Evolutionary conservation across 495 filamentous ascomycete genomes (phyloP).

Genomic region (Haplographium delicatum): DNA sequence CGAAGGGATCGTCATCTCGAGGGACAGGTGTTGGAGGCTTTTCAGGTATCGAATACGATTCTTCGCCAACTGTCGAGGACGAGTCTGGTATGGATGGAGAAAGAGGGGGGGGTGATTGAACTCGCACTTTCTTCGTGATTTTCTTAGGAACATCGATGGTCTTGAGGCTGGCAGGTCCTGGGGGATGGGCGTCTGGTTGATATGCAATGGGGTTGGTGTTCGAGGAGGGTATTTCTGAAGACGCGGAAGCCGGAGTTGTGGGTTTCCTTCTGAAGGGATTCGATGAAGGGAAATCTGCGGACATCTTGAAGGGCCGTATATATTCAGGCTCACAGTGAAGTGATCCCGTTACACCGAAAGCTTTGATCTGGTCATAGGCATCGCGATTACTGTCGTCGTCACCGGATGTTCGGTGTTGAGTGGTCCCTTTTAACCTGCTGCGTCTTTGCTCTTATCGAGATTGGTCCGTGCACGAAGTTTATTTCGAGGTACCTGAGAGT

Average conservation of each 20-base stretch:
- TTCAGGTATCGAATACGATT: conserved; percentile 23
- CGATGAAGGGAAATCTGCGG: conserved; percentile 23
- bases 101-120: conserved; percentile 50
- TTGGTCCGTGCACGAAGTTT: conserved; percentile 18
- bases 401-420: conserved; percentile 14
- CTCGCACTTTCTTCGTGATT: conserved; percentile 48
- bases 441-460: conserved; percentile 11
- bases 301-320: conserved; percentile 13
- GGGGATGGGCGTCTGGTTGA: conserved; percentile 4
- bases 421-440: not conserved
- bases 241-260: conserved; percentile 4
- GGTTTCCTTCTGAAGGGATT: conserved; percentile 28
- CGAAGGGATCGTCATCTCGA: conserved; percentile 23
- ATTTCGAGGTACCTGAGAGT: conserved; percentile 9
- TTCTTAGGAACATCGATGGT: conserved; percentile 26
- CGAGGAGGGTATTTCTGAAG: conserved; percentile 11
- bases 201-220: conserved; percentile 11
- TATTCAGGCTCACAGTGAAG: conserved; percentile 8
- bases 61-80: conserved; percentile 26
- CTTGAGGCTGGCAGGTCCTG: conserved; percentile 4
- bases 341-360: conserved; percentile 4
- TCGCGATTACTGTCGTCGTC: not conserved
- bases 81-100: conserved; percentile 35
- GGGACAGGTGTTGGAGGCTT: conserved; percentile 28
- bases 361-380: conserved; percentile 6